Percentiles rank a stretch among this genome's conserved stretches.
Evolutionary conservation across 352 stramenopile species (phyloP).

Genomic region (Peronospora belbahrii): DNA sequence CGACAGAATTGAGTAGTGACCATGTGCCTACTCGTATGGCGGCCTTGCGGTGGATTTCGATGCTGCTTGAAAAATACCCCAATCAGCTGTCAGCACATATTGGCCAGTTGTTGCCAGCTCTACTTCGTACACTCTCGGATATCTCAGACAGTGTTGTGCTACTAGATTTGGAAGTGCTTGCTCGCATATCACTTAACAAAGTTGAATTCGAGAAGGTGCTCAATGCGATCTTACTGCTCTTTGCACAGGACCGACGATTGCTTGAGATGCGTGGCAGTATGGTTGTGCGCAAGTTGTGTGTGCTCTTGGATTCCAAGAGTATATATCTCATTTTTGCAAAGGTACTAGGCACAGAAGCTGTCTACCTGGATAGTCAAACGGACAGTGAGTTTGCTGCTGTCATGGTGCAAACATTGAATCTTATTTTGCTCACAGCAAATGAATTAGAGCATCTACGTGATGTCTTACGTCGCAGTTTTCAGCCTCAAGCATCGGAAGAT

Average conservation of each 20-base stretch:
- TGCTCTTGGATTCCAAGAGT: constrained; percentile 94
- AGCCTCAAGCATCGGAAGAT: constrained; percentile 53
- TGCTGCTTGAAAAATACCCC: constrained; percentile 96
- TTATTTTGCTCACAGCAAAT: constrained; percentile 97
- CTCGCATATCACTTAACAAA: constrained; percentile 90
- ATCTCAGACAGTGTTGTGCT: constrained; percentile 95
- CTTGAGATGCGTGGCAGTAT: constrained; percentile 94
- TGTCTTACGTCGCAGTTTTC: constrained; percentile 73
- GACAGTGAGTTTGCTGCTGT: constrained; percentile 95
- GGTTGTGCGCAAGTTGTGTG: constrained; percentile 97
- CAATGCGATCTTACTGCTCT: constrained; percentile 93
- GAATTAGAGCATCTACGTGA: constrained; percentile 90
- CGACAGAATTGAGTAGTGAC: constrained; percentile 89
- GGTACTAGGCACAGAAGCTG: constrained; percentile 79
- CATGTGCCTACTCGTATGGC: constrained; percentile 96
- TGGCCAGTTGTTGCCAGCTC: constrained; percentile 86
- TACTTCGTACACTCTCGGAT: constrained; percentile 96
- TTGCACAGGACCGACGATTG: constrained; percentile 79
- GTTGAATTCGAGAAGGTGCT: constrained; percentile 89
- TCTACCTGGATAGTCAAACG: constrained; percentile 33
- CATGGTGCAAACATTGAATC: constrained; percentile 99
- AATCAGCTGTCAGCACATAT: constrained; percentile 91
- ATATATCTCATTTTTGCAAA: constrained; percentile 98
- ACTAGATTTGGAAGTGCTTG: constrained; percentile 93
- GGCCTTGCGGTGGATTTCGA: constrained; percentile 94